Percentiles rank a stretch among this genome's conserved stretches.
Evolutionary conservation across 2,329 filamentous ascomycete species (phyloP).

Genomic region (Pseudogymnoascus sp.): DNA sequence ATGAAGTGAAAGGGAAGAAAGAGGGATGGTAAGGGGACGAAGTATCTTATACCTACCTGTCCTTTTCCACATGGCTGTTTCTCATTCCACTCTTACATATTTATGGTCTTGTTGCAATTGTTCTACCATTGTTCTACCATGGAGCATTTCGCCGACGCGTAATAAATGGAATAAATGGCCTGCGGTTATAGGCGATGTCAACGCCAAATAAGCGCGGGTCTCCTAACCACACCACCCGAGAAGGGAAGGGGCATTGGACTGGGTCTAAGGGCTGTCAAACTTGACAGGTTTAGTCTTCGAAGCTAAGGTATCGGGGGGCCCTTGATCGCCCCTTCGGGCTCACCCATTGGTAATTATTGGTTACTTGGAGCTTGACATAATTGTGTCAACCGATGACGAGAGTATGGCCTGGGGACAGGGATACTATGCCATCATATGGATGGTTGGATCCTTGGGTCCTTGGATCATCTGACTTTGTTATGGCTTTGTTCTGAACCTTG

Average conservation of each 20-base stretch:
- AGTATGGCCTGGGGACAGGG: neutral
- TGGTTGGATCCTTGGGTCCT: neutral
- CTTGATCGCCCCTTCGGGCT: neutral
- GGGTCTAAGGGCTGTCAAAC: neutral
- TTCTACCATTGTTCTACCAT: neutral
- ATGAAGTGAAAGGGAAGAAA: neutral
- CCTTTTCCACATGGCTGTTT: neutral
- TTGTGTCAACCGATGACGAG: neutral
- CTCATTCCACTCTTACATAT: slow-evolving; percentile 3
- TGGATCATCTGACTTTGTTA: neutral
- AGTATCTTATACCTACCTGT: neutral
- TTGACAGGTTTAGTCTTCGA: neutral
- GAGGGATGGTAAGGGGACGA: neutral
- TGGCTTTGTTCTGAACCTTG: neutral
- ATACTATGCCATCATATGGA: neutral
- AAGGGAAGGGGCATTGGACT: neutral
- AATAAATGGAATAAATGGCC: neutral
- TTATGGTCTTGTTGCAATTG: neutral
- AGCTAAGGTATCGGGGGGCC: neutral
- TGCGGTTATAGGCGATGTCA: slow-evolving; percentile 2
- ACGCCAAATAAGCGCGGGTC: neutral
- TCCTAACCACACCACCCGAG: neutral
- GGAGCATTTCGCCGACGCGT: neutral
- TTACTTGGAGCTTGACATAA: neutral
- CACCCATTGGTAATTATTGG: neutral